Base-by-base conservation (phyloP, 768 basidiomycete genomes). In the Boletus reticuloceps region DNA sequence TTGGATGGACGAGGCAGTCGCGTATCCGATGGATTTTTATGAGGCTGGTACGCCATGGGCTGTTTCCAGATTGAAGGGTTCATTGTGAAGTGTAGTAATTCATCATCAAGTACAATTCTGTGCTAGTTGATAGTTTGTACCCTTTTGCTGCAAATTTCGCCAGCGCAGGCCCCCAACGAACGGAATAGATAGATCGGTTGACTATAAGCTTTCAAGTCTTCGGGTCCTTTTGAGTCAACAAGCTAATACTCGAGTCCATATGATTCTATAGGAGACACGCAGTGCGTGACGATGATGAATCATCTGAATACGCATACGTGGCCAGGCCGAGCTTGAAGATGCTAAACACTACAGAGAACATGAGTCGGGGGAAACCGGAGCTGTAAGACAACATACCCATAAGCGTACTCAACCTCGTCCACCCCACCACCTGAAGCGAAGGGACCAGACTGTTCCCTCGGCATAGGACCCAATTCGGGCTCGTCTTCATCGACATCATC, bases 11-110 rank as follows among this genome's bases (percentile, higher is more conserved):
- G 66, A 71, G 48, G 58, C 36, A 13, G 67, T 49, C n/a, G 60
- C 75, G 9, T 98, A 99, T 74, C 89, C 92, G 4, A 99, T 99
- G 97, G 91, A 99, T 72, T 99, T 98, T 71, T 99, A 98, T 61
- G 80, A 81, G 32, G 89, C 85, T 8, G 87, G 85, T 4, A 89
- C 81, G 57, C 85, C 85, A 2, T 92, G 90, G 90, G 84, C 91
- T 0, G 60, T 79, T 20, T 82, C 89, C 19, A 79, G 89, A 66
- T 62, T 72, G 32, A 88, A 79, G 42, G 85, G 78, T 10, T 71
- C 68, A 25, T 84, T 83, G 61, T 66, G 51, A 65, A 20, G n/a
- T 36, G 36, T 36, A 20, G 25, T 27, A 29, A 13, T 27, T 20
- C 17, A 19, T n/a, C 16, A 29, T 29, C 9, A 29, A 39, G 17